Base-by-base conservation (phyloP, 306 rosid species). In the Sicyos baderoa region DNA sequence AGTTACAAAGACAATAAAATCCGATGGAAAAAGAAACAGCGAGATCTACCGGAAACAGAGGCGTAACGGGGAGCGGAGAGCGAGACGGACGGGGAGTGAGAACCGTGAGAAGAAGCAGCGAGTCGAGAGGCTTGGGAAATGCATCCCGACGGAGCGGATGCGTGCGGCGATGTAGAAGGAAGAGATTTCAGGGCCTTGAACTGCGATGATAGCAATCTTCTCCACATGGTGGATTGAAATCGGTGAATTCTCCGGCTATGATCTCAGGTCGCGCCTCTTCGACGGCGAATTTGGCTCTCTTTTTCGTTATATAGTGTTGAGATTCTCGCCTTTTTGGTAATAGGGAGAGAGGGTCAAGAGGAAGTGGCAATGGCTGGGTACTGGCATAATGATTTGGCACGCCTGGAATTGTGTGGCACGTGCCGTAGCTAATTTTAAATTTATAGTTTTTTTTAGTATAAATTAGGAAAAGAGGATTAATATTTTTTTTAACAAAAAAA, bases 131-230 rank as follows among this genome's bases (percentile, higher is more conserved):
- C 70, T 73, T 74, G 27, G 32, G 86, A 40, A 66, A 73, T 74
- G 75, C 84, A 85, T 84, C 91, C 86, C 74, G 75, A 72, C 16
- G 84, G 45, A 44, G 79, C 52, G 70, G 86, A 19, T 42, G 80
- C 57, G 27, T 78, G 18, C 3, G 72, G 35, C 7, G 80, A 7
- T 9, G 79, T 1, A 13, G 85, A 9, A 50, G 77, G 72, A 49
- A 72, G 77, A 75, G 75, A 61, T 71, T 70, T 55, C 69, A 89
- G 81, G 92, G 90, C 65, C 84, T 81, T 81, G 83, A 88, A 84
- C 0, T 82, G 79, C 45, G 96, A 85, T 74, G 84, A 76, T 74
- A 86, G 57, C 11, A 88, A 71, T 75, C 89, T 84, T 72, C 97
- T 90, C 86, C 87, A 88, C 97, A 91, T 86, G 37, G 70, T 72